Evolutionary conservation across 768 basidiomycete species (phyloP), one percentile per base, ranked within the genome.

Genomic region (Kondoa subrosea): DNA sequence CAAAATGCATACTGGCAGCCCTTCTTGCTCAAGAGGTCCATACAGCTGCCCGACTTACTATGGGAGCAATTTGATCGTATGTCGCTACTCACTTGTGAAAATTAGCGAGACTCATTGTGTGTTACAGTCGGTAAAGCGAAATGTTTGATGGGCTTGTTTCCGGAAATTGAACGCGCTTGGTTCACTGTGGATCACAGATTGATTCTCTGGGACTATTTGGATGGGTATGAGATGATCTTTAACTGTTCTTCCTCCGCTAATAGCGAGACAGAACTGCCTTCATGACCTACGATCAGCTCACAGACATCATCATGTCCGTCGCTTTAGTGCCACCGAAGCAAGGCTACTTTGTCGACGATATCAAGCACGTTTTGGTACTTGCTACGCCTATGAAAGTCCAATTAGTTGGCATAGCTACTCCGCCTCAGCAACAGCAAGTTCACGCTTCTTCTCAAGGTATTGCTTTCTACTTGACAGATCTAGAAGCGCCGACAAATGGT

Each of bases 131-230:
- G 68, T 3, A 68, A 71, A 61, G 68, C 69, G 30, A 62, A 69
- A 12, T 72, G 70, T 66, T 69, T 67, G 57, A 73, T 74, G 74
- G 74, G 74, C 0, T 56, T 99, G 65, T 83, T 97, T 75, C 85
- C 91, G 29, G 88, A 92, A 73, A 88, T 97, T 70, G 90, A 93
- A 72, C 83, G 91, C 59, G 91, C 88, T 0, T 99, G 91, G 91
- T 87, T 96, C 71, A 87, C 89, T 12, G 87, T 93, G 68, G 91
- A 96, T 78, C 85, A 91, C 77, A 89, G 89, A 73, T 80, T 99
- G 34, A 89, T 95, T 74, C 80, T 99, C 27, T 97, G 95, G 95
- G 91, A 99, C 77, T 99, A 95, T 76, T 79, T 85, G 34, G 88
- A 93, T 72, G 89, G 91, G 92, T 93, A 72, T 67, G 87, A n/a